Evolutionary conservation across 495 filamentous ascomycete species (phyloP), one percentile per base, ranked within the genome.

Genomic region (Penicillium odoratum): DNA sequence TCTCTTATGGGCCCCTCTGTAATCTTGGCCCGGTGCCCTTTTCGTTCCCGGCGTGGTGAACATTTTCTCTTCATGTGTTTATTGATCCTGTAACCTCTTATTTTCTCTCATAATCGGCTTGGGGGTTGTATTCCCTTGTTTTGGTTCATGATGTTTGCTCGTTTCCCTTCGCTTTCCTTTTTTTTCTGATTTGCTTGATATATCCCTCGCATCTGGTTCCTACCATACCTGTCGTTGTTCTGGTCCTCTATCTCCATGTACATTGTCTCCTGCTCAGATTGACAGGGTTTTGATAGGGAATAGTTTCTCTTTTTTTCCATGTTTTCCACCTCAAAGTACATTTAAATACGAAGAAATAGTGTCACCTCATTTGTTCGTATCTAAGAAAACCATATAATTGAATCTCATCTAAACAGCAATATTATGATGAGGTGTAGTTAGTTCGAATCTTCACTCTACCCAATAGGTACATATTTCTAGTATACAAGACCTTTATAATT

Each of bases 11-110:
- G 36, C 21, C 21, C 50, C 29, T 26, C 48, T 55, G 56, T 62
- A 40, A 58, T 46, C 48, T 48, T 55, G 58, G 55, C 52, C 33
- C 51, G 26, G 48, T 60, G 55, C 56, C 64, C 53, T 61, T 61
- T 51, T 51, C 18, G 21, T 57, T 64, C 64, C 64, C 64, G 64
- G 66, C 63, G 59, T 63, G 64, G 62, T 67, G 61, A 60, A 69
- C 58, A 30, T 66, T 66, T 57, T 43, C 56, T 64, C 62, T 56
- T 58, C 63, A 68, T 68, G 60, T 66, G 53, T 60, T 60, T 66
- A 67, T 67, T 67, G 50, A 59, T 46, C 29, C 51, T 44, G 30
- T 63, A 66, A 43, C 45, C 46, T 33, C 25, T 34, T 36, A 44
- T 53, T 43, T 40, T 44, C 28, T 26, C 38, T 46, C 31, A 57